phyloP scores from a whole-genome alignment of 345 rosid species.

The Rhizophora mangle region DNA sequence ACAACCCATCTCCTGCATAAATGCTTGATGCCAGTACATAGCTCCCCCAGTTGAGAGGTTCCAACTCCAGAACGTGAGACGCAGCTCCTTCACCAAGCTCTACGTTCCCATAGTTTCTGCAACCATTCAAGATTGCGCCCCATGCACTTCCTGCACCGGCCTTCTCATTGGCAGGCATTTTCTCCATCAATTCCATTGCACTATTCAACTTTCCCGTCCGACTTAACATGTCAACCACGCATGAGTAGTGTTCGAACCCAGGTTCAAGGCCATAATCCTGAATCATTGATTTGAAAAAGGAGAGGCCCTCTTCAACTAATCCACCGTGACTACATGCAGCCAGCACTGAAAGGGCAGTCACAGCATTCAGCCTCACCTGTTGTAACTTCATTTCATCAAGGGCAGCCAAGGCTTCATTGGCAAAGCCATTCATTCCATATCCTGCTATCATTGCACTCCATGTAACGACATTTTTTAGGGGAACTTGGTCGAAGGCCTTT shows the following conservation, averaged over 20 bases:
- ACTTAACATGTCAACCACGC: constrained; percentile 63
- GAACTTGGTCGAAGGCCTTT: constrained; percentile 49
- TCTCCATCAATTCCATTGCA: constrained; percentile 47
- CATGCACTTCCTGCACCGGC: constrained; percentile 50
- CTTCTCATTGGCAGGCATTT: constrained; percentile 40
- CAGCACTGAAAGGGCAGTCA: constrained; percentile 57
- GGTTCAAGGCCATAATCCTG: constrained; percentile 35
- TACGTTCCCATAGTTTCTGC: constrained; percentile 41
- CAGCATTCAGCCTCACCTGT: constrained; percentile 47
- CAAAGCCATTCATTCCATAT: constrained; percentile 61
- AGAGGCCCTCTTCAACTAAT: constrained; percentile 53
- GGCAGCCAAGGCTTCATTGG: constrained; percentile 48
- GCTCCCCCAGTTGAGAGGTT: constrained; percentile 52
- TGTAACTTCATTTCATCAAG: constrained; percentile 47
- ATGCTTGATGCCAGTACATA: constrained; percentile 58
- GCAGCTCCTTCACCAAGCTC: constrained; percentile 37
- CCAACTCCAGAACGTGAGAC: constrained; percentile 48
- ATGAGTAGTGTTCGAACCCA: constrained; percentile 56
- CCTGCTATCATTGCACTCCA: constrained; percentile 79
- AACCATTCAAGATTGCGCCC: constrained; percentile 66
- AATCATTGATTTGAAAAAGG: constrained; percentile 55
- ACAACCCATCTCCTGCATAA: constrained; percentile 48
- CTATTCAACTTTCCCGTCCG: constrained; percentile 57
- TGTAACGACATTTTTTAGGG: constrained; percentile 40
- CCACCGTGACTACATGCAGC: constrained; percentile 81